A percentile compares a stretch with the other conserved stretches of the same genome.
phyloP scores from a whole-genome alignment of 2,329 filamentous ascomycete species.

The Fonsecaea multimorphosa region DNA sequence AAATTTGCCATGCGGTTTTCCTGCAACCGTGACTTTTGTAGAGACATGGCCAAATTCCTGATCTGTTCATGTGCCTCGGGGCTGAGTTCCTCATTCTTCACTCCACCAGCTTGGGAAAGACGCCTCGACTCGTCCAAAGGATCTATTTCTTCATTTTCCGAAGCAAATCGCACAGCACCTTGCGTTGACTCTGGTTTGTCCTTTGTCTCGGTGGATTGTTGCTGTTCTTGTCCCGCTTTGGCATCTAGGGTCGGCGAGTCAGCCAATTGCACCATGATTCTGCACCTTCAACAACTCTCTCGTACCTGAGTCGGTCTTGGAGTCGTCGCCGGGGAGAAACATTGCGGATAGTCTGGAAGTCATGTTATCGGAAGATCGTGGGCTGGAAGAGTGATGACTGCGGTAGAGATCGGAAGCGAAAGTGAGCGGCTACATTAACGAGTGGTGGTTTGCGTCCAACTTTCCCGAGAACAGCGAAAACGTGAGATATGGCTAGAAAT shows the following conservation, averaged over 20 bases:
- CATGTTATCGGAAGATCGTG: constrained; percentile 29
- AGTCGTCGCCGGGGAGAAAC: constrained; percentile 37
- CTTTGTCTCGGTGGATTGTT: constrained; percentile 6
- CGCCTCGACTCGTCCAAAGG: constrained; percentile 45
- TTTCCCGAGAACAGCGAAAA: constrained; percentile 1
- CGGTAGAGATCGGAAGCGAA: constrained; percentile 14
- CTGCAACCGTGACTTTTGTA: constrained; percentile 78
- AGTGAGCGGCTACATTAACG: constrained; percentile 33
- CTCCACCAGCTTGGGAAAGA: constrained; percentile 31
- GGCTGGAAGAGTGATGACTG: constrained; percentile 4
- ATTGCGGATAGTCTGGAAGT: constrained; percentile 38
- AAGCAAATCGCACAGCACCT: constrained; percentile 72
- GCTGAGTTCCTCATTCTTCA: constrained; percentile 41
- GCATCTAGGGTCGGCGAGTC: constrained; percentile 38
- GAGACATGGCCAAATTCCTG: constrained; percentile 71
- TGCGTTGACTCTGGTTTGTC: constrained; percentile 28
- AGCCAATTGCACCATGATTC: constrained; percentile 8
- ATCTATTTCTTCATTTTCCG: constrained; percentile 72
- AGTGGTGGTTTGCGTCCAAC: constrained; percentile 16
- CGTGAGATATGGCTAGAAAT: constrained; percentile 13
- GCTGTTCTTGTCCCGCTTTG: constrained; percentile 41
- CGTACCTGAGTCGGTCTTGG: constrained; percentile 34
- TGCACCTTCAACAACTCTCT: background rate
- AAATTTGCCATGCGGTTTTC: constrained; percentile 83
- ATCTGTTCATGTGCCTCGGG: constrained; percentile 67